Conservation (phyloP, 2,329 filamentous ascomycete species). For the Cladosporium phlei region DNA sequence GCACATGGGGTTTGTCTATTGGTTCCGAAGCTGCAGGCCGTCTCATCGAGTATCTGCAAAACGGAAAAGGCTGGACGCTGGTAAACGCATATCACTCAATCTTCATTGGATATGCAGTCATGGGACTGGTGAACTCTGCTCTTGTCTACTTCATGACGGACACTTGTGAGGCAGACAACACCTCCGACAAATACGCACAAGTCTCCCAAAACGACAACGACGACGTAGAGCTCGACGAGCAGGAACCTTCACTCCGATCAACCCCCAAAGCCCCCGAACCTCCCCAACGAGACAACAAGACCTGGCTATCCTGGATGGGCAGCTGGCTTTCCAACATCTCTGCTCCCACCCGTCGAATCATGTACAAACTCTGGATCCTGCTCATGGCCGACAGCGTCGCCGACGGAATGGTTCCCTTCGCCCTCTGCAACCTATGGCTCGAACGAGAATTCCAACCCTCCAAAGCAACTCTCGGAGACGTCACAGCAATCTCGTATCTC, state of each 20-base stretch:
- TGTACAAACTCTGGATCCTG: conserved; percentile 61
- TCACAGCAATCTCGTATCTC: conserved; percentile 47
- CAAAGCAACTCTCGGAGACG: conserved; percentile 50
- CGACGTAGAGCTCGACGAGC: conserved; percentile 20
- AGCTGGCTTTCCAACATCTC: conserved; percentile 52
- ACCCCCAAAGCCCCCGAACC: background rate
- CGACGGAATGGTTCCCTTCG: conserved; percentile 55
- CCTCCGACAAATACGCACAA: conserved; percentile 30
- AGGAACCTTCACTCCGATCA: background rate
- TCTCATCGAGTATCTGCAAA: conserved; percentile 46
- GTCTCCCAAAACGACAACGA: conserved; percentile 26
- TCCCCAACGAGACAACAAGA: background rate
- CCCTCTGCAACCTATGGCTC: conserved; percentile 53
- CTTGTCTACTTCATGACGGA: conserved; percentile 46
- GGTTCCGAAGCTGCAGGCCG: conserved; percentile 52
- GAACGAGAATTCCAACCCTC: conserved; percentile 50
- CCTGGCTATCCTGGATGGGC: conserved; percentile 19
- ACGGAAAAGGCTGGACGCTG: conserved; percentile 45
- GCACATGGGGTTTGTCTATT: conserved; percentile 51
- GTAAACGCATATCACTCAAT: conserved; percentile 52
- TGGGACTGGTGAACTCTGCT: conserved; percentile 50
- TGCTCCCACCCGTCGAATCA: conserved; percentile 48
- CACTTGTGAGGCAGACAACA: conserved; percentile 45
- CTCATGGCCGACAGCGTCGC: conserved; percentile 67
- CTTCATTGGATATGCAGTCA: conserved; percentile 55